A percentile compares a stretch with the other conserved stretches of the same genome.
Conservation (phyloP, 2,329 filamentous ascomycete genomes). For the Madurella mycetomatis region DNA sequence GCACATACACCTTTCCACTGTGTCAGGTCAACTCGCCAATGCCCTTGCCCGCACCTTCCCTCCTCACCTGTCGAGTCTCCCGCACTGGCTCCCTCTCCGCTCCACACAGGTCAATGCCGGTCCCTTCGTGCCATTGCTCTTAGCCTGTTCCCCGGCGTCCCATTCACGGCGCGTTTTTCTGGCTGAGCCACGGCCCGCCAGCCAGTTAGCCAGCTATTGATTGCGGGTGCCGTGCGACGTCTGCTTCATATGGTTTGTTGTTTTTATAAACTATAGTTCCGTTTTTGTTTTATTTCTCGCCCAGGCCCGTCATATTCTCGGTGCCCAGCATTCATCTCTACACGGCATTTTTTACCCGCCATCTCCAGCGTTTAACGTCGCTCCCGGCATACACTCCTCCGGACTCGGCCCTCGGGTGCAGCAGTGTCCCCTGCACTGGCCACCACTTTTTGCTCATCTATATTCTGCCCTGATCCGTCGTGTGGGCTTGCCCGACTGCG, state of each 20-base stretch:
- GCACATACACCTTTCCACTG: neutral
- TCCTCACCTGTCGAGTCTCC: neutral
- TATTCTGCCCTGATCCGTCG: neutral
- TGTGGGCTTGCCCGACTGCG: neutral
- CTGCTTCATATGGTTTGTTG: too few species aligned
- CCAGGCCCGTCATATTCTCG: too few species aligned
- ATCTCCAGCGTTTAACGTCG: neutral
- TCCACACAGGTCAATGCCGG: neutral
- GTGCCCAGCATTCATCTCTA: neutral
- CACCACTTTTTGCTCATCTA: neutral
- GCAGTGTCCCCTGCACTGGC: neutral
- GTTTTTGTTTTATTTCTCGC: too few species aligned
- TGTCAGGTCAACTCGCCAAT: neutral
- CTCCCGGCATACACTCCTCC: constrained; percentile 6
- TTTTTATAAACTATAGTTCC: too few species aligned
- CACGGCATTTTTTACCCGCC: neutral
- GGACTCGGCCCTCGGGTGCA: constrained; percentile 14
- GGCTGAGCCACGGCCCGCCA: too few species aligned
- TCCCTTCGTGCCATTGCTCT: neutral
- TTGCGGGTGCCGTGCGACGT: too few species aligned
- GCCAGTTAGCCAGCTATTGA: too few species aligned
- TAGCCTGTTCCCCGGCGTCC: neutral
- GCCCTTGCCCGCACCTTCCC: neutral
- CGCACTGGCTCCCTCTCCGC: neutral
- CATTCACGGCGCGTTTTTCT: neutral